These are phyloP conservation scores for Candida xyloterini DNA, from an alignment of 805 yeast species.

Conservation along the genomic window DNA sequence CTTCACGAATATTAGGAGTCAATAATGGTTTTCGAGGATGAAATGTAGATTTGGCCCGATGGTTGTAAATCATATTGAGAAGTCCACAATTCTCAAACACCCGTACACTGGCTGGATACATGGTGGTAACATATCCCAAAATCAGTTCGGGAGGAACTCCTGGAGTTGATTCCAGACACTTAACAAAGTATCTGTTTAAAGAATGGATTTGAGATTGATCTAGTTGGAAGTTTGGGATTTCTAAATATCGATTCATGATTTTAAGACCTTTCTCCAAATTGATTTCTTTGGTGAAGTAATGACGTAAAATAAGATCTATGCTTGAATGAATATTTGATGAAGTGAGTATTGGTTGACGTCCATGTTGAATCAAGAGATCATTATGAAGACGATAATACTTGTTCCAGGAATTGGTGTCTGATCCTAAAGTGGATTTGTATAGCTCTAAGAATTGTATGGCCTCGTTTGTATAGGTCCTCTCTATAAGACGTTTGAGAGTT, in stretches of 20 bases:
- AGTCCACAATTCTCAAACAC: conserved; percentile 11
- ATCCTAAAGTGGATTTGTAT: conserved; percentile 2
- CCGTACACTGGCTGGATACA: conserved; percentile 12
- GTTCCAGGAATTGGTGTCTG: background rate
- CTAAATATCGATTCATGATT: conserved; percentile 16
- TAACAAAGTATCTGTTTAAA: conserved; percentile 13
- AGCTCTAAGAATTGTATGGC: conserved; percentile 16
- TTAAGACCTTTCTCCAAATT: conserved; percentile 16
- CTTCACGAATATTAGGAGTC: conserved; percentile 16
- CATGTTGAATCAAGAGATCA: conserved; percentile 10
- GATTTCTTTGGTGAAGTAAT: conserved; percentile 10
- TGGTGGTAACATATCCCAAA: conserved; percentile 12
- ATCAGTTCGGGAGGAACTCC: conserved; percentile 12
- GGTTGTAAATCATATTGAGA: conserved; percentile 15
- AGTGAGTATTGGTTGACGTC: conserved; percentile 10
- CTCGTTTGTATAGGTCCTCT: conserved; percentile 11
- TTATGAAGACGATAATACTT: conserved; percentile 1
- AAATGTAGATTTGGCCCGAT: conserved; percentile 3
- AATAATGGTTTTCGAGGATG: conserved; percentile 8
- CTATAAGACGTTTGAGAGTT: conserved; percentile 19
- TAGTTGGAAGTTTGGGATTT: background rate
- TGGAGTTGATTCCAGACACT: conserved; percentile 5
- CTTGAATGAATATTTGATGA: conserved; percentile 4
- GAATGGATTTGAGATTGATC: background rate
- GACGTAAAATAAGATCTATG: conserved; percentile 12